Evolutionary conservation across 1,284 basidiomycete genomes (phyloP), one percentile per base, ranked within the genome.

Genomic region (Cryptococcus wingfieldii): DNA sequence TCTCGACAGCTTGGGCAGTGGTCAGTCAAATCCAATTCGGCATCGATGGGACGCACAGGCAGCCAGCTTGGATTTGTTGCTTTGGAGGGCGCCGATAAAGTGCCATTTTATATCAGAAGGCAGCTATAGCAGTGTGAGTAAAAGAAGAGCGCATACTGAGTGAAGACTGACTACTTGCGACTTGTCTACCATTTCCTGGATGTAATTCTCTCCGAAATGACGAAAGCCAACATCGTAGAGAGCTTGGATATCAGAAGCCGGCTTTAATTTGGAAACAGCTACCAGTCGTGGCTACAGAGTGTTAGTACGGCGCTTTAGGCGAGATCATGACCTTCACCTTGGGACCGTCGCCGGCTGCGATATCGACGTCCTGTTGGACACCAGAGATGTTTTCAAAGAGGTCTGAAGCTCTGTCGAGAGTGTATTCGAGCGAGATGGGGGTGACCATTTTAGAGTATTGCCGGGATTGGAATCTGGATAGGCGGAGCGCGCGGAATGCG

Each of bases 181-280:
- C 71, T 96, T 98, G 47, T 93, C 90, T n/a, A 86, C 86, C 61
- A 98, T 77, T 71, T 98, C 95, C 66, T 96, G 89, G 5, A 94
- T 92, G 72, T 98, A 98, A 75, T 98, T 98, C 78, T 98, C 95
- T 12, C 96, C 95, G 73, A 98, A 98, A 72, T 96, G 91, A 1
- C 85, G 80, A 65, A 97, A 90, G 0, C 87, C 89, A 14, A 79
- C 79, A 56, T 89, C 82, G 68, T 88, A 89, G 60, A 90, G 88
- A 5, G 87, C 87, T 47, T 87, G 80, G 55, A 98, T 86, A 74
- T 97, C 92, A 5, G 86, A 85, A 2, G 87, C 83, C 1, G 94
- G 91, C 73, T 98, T 97, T 69, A 89, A 84, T 77, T 98, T 98
- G 6, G 93, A 97, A 16, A 98, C 92, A 0, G 94, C 91, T 8